These are phyloP conservation scores for Aspergillus versicolor DNA, from an alignment of 2,329 filamentous ascomycete genomes.

Conservation along the genomic window DNA sequence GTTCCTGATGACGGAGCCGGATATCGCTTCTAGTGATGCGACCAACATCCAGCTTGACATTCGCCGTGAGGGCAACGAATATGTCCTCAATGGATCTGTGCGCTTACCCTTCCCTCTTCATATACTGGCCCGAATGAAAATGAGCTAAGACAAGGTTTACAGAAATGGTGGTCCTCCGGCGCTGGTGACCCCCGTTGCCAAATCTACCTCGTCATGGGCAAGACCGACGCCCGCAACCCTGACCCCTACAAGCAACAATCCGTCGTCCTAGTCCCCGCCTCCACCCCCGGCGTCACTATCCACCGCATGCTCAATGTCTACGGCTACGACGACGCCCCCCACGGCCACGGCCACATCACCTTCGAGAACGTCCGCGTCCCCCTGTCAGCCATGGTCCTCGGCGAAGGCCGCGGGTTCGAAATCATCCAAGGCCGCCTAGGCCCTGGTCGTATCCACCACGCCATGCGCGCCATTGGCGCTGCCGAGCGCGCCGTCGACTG, in stretches of 20 bases:
- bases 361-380: slow-evolving; percentile 92
- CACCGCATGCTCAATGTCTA: slow-evolving; percentile 92
- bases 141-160: slow-evolving; percentile 3
- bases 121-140: not conserved
- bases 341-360: slow-evolving; percentile 89
- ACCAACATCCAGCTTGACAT: slow-evolving; percentile 89
- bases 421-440: slow-evolving; percentile 97
- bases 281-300: slow-evolving; percentile 82
- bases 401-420: slow-evolving; percentile 92
- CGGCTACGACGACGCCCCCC: slow-evolving; percentile 96
- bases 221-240: slow-evolving; percentile 72
- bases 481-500: slow-evolving; percentile 90
- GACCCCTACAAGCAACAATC: slow-evolving; percentile 89
- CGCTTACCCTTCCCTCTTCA: slow-evolving; percentile 24
- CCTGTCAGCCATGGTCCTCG: slow-evolving; percentile 78
- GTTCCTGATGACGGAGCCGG: slow-evolving; percentile 92
- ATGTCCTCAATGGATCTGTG: slow-evolving; percentile 84
- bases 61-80: slow-evolving; percentile 77
- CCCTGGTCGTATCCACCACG: slow-evolving; percentile 94
- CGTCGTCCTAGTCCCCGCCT: slow-evolving; percentile 81
- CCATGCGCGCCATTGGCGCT: slow-evolving; percentile 91
- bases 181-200: slow-evolving; percentile 89
- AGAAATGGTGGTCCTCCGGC: slow-evolving; percentile 99
- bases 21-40: slow-evolving; percentile 84
- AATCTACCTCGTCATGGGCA: slow-evolving; percentile 96